Evolutionary conservation across 257 asterid genomes (phyloP), one percentile per base, ranked within the genome.

Genomic region (Salvia miltiorrhiza): DNA sequence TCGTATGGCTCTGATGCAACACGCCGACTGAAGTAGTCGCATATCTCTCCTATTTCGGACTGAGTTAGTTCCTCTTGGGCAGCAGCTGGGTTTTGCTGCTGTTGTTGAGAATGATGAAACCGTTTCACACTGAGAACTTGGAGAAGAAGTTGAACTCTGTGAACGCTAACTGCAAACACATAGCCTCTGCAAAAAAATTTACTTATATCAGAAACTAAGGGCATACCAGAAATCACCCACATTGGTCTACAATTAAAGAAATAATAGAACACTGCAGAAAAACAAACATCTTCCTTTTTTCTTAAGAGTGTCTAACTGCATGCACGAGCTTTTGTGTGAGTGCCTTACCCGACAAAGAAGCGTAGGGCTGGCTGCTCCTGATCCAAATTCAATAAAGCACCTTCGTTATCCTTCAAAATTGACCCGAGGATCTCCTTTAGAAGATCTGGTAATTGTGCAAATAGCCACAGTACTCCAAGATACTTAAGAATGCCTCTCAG

Each of bases 1-100:
- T 94, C 99, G 4, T 94, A 94, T 13, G 99, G 99, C 83, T 94
- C 99, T 67, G 99, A 94, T n/a, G 99, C 99, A 64, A 94, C 99
- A 24, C 99, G 98, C 2, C 98, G 97, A 58, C 97, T 91, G 55
- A 94, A 94, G 84, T 94, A 94, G 79, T 94, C 99, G 37, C 99
- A 91, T 65, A 94, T 94, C 78, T 94, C 99, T 65, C 92, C 87
- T 24, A 94, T 94, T 80, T 94, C 99, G n/a, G 97, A 73, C 55
- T 83, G 97, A 58, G 95, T 86, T 76, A 94, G 77, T 77, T 94
- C 99, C 80, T 94, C 99, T 71, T 83, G 98, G 37, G 90, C 87
- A 58, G 87, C 48, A 28, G 81, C 78, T 4, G 96, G n/a, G 74
- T 94, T 91, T 65, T 89, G 96, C 71, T 88, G 98, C 81, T 88